These are phyloP conservation scores for Tulasnella sp. DNA, from an alignment of 768 basidiomycete species.

Conservation along the genomic window DNA sequence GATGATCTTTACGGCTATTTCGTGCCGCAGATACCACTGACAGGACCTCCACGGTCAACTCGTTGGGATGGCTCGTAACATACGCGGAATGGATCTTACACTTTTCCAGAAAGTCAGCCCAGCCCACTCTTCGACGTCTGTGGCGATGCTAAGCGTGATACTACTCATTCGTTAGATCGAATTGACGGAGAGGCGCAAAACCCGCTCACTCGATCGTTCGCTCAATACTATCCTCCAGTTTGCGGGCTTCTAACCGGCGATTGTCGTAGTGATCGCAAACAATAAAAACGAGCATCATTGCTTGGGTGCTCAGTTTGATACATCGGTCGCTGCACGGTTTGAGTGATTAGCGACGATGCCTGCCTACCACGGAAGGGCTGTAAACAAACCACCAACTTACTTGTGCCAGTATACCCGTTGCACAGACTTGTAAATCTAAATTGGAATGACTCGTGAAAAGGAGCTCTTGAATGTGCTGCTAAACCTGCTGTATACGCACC, in stretches of 20 bases:
- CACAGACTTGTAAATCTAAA: background rate
- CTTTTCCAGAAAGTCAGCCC: background rate
- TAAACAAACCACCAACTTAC: background rate
- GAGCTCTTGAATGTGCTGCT: background rate
- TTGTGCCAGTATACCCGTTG: background rate
- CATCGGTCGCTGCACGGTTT: background rate
- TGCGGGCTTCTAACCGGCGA: background rate
- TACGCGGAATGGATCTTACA: background rate
- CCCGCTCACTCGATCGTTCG: background rate
- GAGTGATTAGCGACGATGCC: background rate
- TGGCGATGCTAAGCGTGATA: background rate
- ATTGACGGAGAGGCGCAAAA: background rate
- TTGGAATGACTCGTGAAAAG: background rate
- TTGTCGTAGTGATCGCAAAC: slow-evolving; percentile 1
- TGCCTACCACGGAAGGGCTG: background rate
- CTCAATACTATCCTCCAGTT: background rate
- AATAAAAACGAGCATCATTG: background rate
- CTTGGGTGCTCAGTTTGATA: background rate
- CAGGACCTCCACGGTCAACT: background rate
- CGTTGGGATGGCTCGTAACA: background rate
- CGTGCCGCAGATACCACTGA: background rate
- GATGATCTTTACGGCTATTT: background rate
- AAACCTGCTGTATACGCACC: background rate
- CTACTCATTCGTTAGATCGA: background rate
- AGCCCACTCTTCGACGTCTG: background rate